phyloP scores from a whole-genome alignment of 345 rosid genomes.

The Ceriops tagal region DNA sequence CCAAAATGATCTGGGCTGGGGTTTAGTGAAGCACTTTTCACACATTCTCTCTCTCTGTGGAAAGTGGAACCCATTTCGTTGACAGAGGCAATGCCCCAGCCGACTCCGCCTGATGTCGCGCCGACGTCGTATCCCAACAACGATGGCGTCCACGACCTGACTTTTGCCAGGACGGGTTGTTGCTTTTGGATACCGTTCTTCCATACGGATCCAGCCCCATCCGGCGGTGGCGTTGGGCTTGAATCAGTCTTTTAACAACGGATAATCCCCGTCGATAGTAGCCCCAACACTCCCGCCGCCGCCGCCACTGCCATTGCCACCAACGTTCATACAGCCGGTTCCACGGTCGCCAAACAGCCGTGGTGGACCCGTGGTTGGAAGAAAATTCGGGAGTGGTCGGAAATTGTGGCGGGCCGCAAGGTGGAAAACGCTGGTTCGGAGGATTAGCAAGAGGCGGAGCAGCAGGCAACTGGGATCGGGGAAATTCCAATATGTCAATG shows the following conservation, averaged over 20 bases:
- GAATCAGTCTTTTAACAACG: conserved; percentile 47
- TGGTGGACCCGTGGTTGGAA: conserved; percentile 50
- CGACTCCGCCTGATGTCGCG: conserved; percentile 9
- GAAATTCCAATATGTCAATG: background rate
- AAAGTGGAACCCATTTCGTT: background rate
- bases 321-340: too few relatives aligned
- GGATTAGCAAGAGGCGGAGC: conserved; percentile 13
- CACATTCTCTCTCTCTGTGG: conserved; percentile 12
- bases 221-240: background rate
- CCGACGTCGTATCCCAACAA: conserved; percentile 9
- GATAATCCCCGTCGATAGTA: conserved; percentile 26
- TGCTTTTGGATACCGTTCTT: conserved; percentile 39
- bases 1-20: conserved; percentile 18
- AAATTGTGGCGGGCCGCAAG: conserved; percentile 42
- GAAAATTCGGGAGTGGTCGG: conserved; percentile 48
- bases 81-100: conserved; percentile 17
- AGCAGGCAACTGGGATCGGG: background rate
- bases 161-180: conserved; percentile 35
- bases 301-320: background rate
- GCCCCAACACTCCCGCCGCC: background rate
- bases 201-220: background rate
- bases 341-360: conserved; percentile 8
- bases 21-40: conserved; percentile 12
- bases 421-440: conserved; percentile 51
- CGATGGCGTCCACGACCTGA: conserved; percentile 33